Conservation (phyloP, 106 monocot species). For the Phalaenopsis equestris region DNA sequence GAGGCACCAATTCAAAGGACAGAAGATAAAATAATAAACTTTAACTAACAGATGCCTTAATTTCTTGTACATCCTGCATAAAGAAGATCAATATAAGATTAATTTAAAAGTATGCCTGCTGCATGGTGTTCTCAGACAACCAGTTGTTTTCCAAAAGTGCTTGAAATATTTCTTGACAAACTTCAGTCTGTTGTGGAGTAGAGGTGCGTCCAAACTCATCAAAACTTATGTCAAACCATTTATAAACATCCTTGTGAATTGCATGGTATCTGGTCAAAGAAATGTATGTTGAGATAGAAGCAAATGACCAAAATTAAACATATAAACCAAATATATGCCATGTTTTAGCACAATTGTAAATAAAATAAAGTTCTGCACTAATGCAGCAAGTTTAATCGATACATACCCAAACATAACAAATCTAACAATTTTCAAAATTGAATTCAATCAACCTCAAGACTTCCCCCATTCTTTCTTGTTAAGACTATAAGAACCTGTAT, state of each 20-base stretch:
- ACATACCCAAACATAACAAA: not conserved
- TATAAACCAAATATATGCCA: not conserved
- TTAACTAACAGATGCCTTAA: not conserved
- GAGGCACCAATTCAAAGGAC: not conserved
- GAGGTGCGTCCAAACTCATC: conserved; percentile 95
- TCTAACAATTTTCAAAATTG: not conserved
- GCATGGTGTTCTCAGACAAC: conserved; percentile 86
- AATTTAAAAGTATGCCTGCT: conserved; percentile 42
- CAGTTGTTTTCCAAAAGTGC: conserved; percentile 70
- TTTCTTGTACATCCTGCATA: not conserved
- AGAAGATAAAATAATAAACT: not conserved
- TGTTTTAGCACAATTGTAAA: not conserved
- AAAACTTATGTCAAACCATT: conserved; percentile 90
- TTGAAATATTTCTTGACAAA: conserved; percentile 85
- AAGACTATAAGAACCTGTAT: not conserved
- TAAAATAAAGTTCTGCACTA: not conserved
- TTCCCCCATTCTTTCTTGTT: not conserved
- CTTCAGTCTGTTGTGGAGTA: conserved; percentile 71
- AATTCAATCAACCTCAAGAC: not conserved
- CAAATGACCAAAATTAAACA: not conserved
- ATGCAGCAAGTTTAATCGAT: not conserved
- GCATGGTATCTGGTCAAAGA: conserved; percentile 59
- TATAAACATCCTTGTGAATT: conserved; percentile 78
- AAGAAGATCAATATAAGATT: not conserved
- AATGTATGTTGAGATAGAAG: not conserved